Evolutionary conservation across 1,284 basidiomycete genomes (phyloP), one percentile per base, ranked within the genome.

Genomic region (Ustilago shanxiensis): DNA sequence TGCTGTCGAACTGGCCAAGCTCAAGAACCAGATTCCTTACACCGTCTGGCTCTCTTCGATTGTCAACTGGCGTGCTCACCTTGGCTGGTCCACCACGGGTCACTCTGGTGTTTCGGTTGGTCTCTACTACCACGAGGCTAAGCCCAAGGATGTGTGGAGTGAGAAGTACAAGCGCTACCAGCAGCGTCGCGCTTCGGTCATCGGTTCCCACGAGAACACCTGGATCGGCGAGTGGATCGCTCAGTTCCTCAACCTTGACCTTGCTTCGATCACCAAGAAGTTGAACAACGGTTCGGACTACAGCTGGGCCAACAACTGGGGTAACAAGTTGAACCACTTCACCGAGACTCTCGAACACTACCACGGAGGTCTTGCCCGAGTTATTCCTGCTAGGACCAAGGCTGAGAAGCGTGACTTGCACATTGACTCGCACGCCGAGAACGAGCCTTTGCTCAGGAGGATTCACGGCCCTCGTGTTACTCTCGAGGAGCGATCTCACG

Each of bases 181-280:
- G 39, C n/a, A 50, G 28, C 57, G 69, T 5, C 60, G 68, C 5
- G 20, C 60, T 11, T 62, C 57, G 20, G 62, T 79, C 18, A 54
- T 61, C 22, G 81, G 79, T 14, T 79, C 77, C 39, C 80, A 82
- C 73, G 78, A 79, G n/a, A 83, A 83, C 73, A 80, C 80, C 2
- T 82, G 73, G 76, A 77, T 83, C 64, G 80, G 76, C 20, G 47
- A 73, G 24, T 83, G 69, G 72, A 82, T 77, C 45, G 60, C 63
- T 20, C 13, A 54, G 13, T 75, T 52, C 57, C 79, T 82, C 24
- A 26, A 66, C 24, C 66, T 83, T 14, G 79, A 81, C 66, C 65
- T 83, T 11, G 44, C 33, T 2, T 16, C 62, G 18, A 72, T 83
- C 57, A 78, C 71, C 24, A 64, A 71, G 54, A 70, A 45, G 64